A percentile compares a stretch with the other conserved stretches of the same genome.
Conservation (phyloP, 2,329 filamentous ascomycete genomes). For the Chalaropsis ovoidea region DNA sequence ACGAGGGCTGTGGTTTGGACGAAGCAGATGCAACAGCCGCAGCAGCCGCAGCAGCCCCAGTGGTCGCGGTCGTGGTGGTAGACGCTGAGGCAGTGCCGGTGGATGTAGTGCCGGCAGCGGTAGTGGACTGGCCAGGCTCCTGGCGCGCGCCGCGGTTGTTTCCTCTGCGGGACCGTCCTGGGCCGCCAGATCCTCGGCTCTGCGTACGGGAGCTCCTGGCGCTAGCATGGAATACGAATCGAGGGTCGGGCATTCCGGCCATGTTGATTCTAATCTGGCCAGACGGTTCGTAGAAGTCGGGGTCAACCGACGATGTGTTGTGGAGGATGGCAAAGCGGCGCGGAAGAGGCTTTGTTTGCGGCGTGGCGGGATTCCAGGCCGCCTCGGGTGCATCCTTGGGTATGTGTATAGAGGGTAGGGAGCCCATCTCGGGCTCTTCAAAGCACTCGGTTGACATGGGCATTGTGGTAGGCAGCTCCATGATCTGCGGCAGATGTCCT, state of each 20-base stretch:
- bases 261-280: conserved; percentile 34
- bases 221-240: conserved; percentile 34
- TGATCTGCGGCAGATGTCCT: neutral
- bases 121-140: neutral
- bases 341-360: conserved; percentile 46
- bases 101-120: neutral
- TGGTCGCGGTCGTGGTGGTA: too few species aligned
- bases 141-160: conserved; percentile 13
- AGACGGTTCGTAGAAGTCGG: conserved; percentile 32
- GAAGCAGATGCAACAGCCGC: neutral
- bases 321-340: conserved; percentile 40
- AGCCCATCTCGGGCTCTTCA: conserved; percentile 71
- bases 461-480: conserved; percentile 34
- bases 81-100: neutral
- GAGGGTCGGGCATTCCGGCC: conserved; percentile 35
- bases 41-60: too few species aligned
- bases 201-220: conserved; percentile 30
- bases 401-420: conserved; percentile 59
- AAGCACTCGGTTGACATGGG: conserved; percentile 71
- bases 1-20: neutral
- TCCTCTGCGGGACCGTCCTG: conserved; percentile 29
- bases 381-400: conserved; percentile 52
- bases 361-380: conserved; percentile 51
- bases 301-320: conserved; percentile 32
- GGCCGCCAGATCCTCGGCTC: conserved; percentile 28